Evolutionary conservation across 345 rosid genomes (phyloP), one percentile per base, ranked within the genome.

Genomic region (Anacardium occidentale): DNA sequence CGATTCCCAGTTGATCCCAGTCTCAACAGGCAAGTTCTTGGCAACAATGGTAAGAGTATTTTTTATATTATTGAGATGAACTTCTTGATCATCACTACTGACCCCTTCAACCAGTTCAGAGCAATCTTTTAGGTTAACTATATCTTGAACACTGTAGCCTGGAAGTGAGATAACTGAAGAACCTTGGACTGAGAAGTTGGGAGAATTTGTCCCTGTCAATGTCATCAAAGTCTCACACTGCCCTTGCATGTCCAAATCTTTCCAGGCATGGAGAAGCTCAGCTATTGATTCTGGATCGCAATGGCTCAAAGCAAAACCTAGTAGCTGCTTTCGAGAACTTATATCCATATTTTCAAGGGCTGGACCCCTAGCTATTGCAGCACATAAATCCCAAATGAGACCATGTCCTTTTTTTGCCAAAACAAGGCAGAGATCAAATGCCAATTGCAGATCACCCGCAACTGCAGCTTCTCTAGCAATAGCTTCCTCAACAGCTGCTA

Each of bases 381-480:
- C 94, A 86, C 94, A 90, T 77, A 95, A 83, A 81, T 95, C 99
- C 99, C 99, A 95, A 81, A 92, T 78, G 21, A 78, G 85, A 83
- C 96, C 99, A 73, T 95, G 96, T 64, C 99, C 99, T 72, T 95
- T 92, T 75, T 77, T 95, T 32, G 90, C 83, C 77, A 95, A 84
- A 82, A 74, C 85, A 79, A 89, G 88, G 82, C 98, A 91, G 47
- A 92, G 87, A 85, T 92, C 99, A 83, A 87, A 95, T 62, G 99
- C 99, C 80, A 95, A 81, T 79, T 95, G 99, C 79, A 95, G 87
- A 83, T 95, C 97, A 70, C 97, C 99, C 29, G 94, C 90, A 73
- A 92, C 91, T 59, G 98, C 99, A 76, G 98, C 98, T 87, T 92
- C 99, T 77, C 98, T 88, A 74, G 99, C 98, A 86, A 95, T 91